phyloP scores from a whole-genome alignment of 1,139 yeast species.

The Sugiyamaella pinicola region DNA sequence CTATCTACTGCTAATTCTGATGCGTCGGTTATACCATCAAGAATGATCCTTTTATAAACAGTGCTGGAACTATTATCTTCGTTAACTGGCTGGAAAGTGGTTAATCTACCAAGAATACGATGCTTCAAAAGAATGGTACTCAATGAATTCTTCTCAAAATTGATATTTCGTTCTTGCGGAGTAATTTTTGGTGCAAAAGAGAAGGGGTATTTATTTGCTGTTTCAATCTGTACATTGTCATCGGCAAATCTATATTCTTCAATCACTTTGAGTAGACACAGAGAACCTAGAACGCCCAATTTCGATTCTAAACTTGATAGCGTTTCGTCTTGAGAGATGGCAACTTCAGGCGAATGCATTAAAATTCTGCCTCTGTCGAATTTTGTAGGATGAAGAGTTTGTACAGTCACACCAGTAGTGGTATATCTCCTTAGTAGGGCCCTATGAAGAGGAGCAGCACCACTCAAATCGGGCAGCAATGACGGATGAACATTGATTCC shows the following conservation, averaged over 20 bases:
- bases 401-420: slow-evolving; percentile 82
- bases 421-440: slow-evolving; percentile 67
- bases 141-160: slow-evolving; percentile 50
- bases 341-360: slow-evolving; percentile 53
- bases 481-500: slow-evolving; percentile 95
- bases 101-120: slow-evolving; percentile 63
- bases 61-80: not conserved
- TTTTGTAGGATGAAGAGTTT: slow-evolving; percentile 81
- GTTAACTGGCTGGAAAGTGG: slow-evolving; percentile 48
- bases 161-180: slow-evolving; percentile 47
- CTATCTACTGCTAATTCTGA: not conserved
- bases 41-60: slow-evolving; percentile 9
- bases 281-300: slow-evolving; percentile 63
- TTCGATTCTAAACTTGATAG: slow-evolving; percentile 48
- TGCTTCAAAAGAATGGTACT: slow-evolving; percentile 48
- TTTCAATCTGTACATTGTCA: slow-evolving; percentile 12
- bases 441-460: slow-evolving; percentile 88
- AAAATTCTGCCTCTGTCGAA: slow-evolving; percentile 81
- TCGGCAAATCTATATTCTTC: slow-evolving; percentile 42
- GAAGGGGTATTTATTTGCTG: slow-evolving; percentile 37
- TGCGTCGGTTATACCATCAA: slow-evolving; percentile 13
- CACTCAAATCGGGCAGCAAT: slow-evolving; percentile 75
- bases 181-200: slow-evolving; percentile 63
- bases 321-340: slow-evolving; percentile 49
- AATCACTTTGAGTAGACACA: slow-evolving; percentile 54